A percentile compares a stretch with the other conserved stretches of the same genome.
Evolutionary conservation across 148 eudicot species (phyloP).

Genomic region (Rhododendron williamsianum): DNA sequence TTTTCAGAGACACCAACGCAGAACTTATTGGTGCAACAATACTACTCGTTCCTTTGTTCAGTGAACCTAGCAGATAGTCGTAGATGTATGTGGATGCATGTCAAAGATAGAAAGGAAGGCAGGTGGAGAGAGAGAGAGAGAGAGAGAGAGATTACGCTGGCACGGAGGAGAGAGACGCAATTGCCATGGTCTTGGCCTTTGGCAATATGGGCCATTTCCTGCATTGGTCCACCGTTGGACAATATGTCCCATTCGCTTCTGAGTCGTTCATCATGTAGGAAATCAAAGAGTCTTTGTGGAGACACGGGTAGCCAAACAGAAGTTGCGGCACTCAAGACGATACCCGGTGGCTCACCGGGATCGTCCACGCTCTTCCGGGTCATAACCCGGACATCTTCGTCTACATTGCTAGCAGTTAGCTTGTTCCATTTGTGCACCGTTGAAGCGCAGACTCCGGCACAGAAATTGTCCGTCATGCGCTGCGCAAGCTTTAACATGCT

Average conservation of each 20-base stretch:
- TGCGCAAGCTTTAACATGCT: conserved; percentile 90
- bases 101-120: background rate
- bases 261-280: conserved; percentile 75
- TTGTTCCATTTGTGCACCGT: conserved; percentile 94
- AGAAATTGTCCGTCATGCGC: conserved; percentile 86
- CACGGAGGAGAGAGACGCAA: conserved; percentile 87
- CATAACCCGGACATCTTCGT: conserved; percentile 83
- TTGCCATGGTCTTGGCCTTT: conserved; percentile 96
- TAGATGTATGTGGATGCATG: background rate
- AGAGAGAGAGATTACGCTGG: conserved; percentile 46
- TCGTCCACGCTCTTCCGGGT: conserved; percentile 84
- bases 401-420: conserved; percentile 58
- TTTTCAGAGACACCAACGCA: background rate
- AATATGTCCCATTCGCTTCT: conserved; percentile 91
- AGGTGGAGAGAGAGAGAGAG: background rate
- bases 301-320: conserved; percentile 92
- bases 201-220: conserved; percentile 91
- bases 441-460: conserved; percentile 82
- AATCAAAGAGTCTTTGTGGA: conserved; percentile 73
- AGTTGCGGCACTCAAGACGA: conserved; percentile 83
- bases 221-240: conserved; percentile 97
- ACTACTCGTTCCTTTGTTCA: background rate
- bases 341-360: conserved; percentile 90
- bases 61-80: background rate
- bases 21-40: background rate